phyloP scores from a whole-genome alignment of 2,329 filamentous ascomycete genomes.

The Aureobasidium sp. region DNA sequence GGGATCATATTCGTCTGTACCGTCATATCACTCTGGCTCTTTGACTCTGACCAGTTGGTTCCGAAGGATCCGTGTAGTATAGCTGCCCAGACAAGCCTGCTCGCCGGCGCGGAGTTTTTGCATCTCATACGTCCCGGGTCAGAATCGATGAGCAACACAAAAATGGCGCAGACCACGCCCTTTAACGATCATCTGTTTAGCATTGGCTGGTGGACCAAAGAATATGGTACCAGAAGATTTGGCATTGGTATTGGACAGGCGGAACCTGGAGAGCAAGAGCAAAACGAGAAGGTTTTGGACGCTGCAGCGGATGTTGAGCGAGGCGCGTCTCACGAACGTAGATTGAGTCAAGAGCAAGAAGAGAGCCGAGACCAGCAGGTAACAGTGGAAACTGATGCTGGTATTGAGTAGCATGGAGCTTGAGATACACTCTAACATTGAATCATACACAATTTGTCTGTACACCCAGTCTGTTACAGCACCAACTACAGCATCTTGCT shows the following conservation, averaged over 20 bases:
- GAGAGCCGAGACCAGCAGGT: slow-evolving; percentile 33
- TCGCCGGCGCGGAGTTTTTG: neutral
- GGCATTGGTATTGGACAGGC: slow-evolving; percentile 13
- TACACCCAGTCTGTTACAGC: no score
- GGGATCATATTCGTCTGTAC: neutral
- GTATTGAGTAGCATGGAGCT: no score
- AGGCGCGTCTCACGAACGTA: neutral
- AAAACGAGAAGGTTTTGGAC: slow-evolving; percentile 21
- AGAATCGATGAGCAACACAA: neutral
- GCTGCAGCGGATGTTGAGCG: slow-evolving; percentile 18
- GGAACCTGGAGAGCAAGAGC: slow-evolving; percentile 35
- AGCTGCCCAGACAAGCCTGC: neutral
- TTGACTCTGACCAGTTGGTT: neutral
- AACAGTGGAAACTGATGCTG: no score
- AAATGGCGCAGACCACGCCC: neutral
- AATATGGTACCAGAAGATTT: neutral
- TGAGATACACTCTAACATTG: no score
- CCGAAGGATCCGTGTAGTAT: neutral
- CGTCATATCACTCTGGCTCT: neutral
- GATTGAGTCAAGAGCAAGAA: slow-evolving; percentile 34
- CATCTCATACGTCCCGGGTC: neutral
- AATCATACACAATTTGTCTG: no score
- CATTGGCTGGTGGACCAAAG: neutral
- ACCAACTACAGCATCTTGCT: no score
- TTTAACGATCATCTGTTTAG: neutral